phyloP scores from a whole-genome alignment of 768 basidiomycete species.

The Guyanaporus albipodus region DNA sequence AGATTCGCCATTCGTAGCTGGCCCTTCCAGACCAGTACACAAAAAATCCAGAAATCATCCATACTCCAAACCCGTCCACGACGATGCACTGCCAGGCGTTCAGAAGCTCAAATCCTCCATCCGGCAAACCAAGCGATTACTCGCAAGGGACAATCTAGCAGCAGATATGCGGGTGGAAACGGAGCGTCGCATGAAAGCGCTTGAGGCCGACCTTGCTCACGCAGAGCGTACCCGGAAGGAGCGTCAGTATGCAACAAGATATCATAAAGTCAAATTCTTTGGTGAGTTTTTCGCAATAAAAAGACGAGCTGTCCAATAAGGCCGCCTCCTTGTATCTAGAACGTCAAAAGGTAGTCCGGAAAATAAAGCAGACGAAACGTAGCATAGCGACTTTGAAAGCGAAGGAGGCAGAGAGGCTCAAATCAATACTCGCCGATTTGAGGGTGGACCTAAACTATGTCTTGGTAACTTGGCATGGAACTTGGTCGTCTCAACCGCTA shows the following conservation, averaged over 20 bases:
- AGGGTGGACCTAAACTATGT: constrained; percentile 93
- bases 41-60: constrained; percentile 13
- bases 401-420: constrained; percentile 38
- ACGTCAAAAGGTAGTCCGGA: constrained; percentile 80
- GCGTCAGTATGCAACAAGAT: constrained; percentile 67
- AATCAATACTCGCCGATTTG: constrained; percentile 51
- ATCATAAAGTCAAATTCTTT: constrained; percentile 94
- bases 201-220: constrained; percentile 67
- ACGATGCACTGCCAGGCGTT: constrained; percentile 52
- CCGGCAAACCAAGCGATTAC: constrained; percentile 75
- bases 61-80: constrained; percentile 5
- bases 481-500: background rate
- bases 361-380: constrained; percentile 66
- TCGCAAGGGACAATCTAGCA: constrained; percentile 84
- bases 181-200: constrained; percentile 69
- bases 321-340: constrained; percentile 43
- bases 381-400: constrained; percentile 38
- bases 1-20: background rate
- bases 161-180: constrained; percentile 80
- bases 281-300: constrained; percentile 45
- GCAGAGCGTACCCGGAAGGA: constrained; percentile 66
- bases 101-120: constrained; percentile 85
- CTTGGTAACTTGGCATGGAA: constrained; percentile 44
- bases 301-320: background rate
- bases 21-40: constrained; percentile 14